Evolutionary conservation across 257 asterid species (phyloP).

Genomic region (Scutellaria galericulata): DNA sequence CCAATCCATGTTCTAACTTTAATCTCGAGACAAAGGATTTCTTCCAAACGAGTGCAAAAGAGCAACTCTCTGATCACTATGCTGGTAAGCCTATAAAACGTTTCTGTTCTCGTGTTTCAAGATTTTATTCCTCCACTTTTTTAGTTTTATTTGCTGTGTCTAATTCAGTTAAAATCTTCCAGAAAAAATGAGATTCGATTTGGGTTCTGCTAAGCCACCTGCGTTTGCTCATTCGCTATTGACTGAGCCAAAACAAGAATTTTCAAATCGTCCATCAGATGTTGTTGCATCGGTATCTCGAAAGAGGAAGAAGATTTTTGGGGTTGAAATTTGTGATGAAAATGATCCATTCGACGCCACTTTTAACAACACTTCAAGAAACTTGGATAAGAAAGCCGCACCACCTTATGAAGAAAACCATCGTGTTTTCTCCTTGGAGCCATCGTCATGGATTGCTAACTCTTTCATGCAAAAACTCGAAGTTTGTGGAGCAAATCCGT

Average conservation of each 20-base stretch:
- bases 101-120: neutral
- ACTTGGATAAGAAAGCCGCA: conserved; percentile 11
- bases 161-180: conserved; percentile 35
- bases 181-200: conserved; percentile 42
- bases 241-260: conserved; percentile 39
- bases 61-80: conserved; percentile 38
- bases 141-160: conserved; percentile 18
- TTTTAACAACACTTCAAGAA: conserved; percentile 25
- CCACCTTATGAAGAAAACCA: conserved; percentile 11
- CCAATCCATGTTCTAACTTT: conserved; percentile 37
- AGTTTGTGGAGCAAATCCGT: conserved; percentile 27
- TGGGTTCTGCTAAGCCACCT: conserved; percentile 30
- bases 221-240: conserved; percentile 33
- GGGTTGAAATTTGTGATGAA: conserved; percentile 67
- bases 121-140: conserved; percentile 18
- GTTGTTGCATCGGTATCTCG: conserved; percentile 40
- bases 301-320: conserved; percentile 62
- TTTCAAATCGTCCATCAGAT: conserved; percentile 34
- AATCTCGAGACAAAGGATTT: conserved; percentile 39
- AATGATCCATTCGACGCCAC: conserved; percentile 33
- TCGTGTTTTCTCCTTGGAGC: conserved; percentile 17
- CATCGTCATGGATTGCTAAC: conserved; percentile 39
- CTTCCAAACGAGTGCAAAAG: conserved; percentile 41
- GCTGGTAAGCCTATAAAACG: conserved; percentile 47
- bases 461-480: conserved; percentile 37